Evolutionary conservation across 2,329 filamentous ascomycete genomes (phyloP), one percentile per base, ranked within the genome.

Genomic region (Trichophyton schoenleinii): DNA sequence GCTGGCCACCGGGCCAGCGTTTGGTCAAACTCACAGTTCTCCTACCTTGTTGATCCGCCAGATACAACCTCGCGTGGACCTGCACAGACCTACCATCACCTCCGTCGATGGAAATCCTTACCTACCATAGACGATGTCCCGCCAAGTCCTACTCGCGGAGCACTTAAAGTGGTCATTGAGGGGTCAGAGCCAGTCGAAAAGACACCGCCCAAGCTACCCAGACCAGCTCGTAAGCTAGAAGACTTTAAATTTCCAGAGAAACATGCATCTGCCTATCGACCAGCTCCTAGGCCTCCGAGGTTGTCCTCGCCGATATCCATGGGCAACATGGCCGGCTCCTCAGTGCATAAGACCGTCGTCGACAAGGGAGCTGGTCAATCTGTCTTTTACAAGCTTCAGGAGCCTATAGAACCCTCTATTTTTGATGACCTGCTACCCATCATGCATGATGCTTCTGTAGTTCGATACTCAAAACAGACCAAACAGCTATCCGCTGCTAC

Each of bases 401-500:
- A 85, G 67, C 87, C 91, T 0, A 81, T 84, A 64, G 72, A 75
- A 36, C 75, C 77, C 4, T 71, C 72, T 2, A 88, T 96, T 74
- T 97, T 91, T 71, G 90, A 96, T 70, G 78, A 80, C 3, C 80
- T 97, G 62, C 89, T 89, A 4, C 84, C 87, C 66, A 87, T 90
- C 66, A 90, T 92, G 57, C 89, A 97, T 71, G 85, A 95, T 70
- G 82, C 83, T 55, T 79, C 86, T 0, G 85, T 96, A 62, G 92
- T 99, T 22, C 87, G 89, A 62, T 96, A 95, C 72, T 86, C 89
- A 18, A 73, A 85, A 2, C 76, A 79, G 3, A 84, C 83, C 9
- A 85, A 86, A 57, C 83, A 89, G 48, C 91, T 99, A 20, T 87
- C 86, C 34, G 94, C 94, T 38, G 94, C 94, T 13, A 96, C 91